Conservation (phyloP, 208 protist genomes). For the Strigomonas galati region DNA sequence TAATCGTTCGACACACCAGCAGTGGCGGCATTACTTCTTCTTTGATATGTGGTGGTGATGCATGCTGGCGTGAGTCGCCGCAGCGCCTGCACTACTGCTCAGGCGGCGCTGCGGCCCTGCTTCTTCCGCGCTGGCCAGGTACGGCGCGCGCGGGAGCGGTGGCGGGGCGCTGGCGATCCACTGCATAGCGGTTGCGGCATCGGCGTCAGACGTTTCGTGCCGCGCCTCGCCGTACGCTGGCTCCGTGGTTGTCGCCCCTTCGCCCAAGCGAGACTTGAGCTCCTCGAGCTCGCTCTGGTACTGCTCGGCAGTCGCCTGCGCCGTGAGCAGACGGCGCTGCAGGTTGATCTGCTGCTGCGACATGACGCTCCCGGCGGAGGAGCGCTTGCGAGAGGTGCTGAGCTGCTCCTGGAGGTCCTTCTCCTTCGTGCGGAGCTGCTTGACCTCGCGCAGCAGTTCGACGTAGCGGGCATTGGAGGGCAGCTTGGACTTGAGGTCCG, state of each 20-base stretch:
- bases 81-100: slow-evolving; percentile 11
- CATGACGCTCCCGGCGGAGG: slow-evolving; percentile 9
- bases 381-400: slow-evolving; percentile 16
- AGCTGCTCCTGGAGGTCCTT: slow-evolving; percentile 22
- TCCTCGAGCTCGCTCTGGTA: slow-evolving; percentile 55
- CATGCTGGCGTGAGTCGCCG: background rate
- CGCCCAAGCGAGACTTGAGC: slow-evolving; percentile 32
- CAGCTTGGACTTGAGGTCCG: slow-evolving; percentile 27
- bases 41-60: slow-evolving; percentile 13
- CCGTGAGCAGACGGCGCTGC: slow-evolving; percentile 48
- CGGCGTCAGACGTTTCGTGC: slow-evolving; percentile 7
- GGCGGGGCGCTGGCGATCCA: slow-evolving; percentile 19
- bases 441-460: slow-evolving; percentile 57
- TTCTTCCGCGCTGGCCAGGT: background rate
- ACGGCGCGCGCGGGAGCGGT: slow-evolving; percentile 19
- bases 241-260: slow-evolving; percentile 37
- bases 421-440: slow-evolving; percentile 37
- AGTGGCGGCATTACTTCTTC: too few species aligned
- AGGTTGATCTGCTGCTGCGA: slow-evolving; percentile 20
- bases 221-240: slow-evolving; percentile 31
- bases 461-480: slow-evolving; percentile 32
- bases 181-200: background rate
- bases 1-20: too few species aligned
- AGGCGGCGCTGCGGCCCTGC: slow-evolving; percentile 23
- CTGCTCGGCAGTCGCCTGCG: slow-evolving; percentile 49